phyloP scores from a whole-genome alignment of 345 rosid genomes.

The Ailanthus altissimus region DNA sequence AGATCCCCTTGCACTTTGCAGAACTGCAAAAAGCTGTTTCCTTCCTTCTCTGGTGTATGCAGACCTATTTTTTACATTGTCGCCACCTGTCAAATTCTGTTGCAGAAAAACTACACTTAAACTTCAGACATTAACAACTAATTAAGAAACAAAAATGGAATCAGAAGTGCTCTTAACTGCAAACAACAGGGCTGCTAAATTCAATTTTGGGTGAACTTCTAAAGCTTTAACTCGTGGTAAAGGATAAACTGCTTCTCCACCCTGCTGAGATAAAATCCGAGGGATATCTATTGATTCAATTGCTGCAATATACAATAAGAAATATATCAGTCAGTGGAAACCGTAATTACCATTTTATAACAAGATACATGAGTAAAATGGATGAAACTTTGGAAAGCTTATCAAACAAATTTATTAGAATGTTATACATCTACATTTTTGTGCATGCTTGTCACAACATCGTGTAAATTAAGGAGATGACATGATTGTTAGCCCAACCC shows the following conservation, averaged over 20 bases:
- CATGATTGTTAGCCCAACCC: background rate
- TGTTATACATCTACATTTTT: background rate
- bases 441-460: background rate
- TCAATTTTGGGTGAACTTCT: slow-evolving; percentile 93
- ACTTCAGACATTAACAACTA: slow-evolving; percentile 24
- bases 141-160: slow-evolving; percentile 17
- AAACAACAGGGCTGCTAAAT: slow-evolving; percentile 82
- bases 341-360: slow-evolving; percentile 2
- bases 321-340: slow-evolving; percentile 14
- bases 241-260: slow-evolving; percentile 97
- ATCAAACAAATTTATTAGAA: background rate
- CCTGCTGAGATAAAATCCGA: slow-evolving; percentile 86
- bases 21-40: slow-evolving; percentile 93
- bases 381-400: slow-evolving; percentile 3
- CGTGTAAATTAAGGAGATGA: slow-evolving; percentile 1
- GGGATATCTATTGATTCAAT: slow-evolving; percentile 88
- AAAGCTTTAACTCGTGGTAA: slow-evolving; percentile 76
- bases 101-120: slow-evolving; percentile 26
- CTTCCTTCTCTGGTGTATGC: slow-evolving; percentile 93
- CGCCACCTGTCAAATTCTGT: slow-evolving; percentile 66
- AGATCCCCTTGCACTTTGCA: slow-evolving; percentile 98
- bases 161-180: slow-evolving; percentile 60
- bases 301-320: slow-evolving; percentile 50
- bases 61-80: slow-evolving; percentile 71
- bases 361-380: background rate